These are phyloP conservation scores for Aphanomyces cochlioides DNA, from an alignment of 352 stramenopile genomes.

Conservation along the genomic window DNA sequence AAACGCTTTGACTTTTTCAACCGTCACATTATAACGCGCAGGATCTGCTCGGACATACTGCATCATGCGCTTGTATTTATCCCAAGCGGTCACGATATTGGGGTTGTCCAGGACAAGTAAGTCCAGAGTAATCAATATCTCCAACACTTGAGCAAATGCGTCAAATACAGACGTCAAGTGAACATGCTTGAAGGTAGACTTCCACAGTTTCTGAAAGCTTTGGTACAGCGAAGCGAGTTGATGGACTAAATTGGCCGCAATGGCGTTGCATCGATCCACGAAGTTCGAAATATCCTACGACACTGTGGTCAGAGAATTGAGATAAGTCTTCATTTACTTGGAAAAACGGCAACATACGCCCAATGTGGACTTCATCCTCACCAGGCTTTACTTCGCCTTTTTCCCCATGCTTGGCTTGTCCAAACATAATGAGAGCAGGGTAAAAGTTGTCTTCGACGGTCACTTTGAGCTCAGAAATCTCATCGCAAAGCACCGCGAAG, in stretches of 20 bases:
- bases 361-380: constrained; percentile 80
- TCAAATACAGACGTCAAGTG: constrained; percentile 80
- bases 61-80: constrained; percentile 91
- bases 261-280: constrained; percentile 82
- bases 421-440: constrained; percentile 86
- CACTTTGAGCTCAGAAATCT: constrained; percentile 87
- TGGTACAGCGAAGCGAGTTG: constrained; percentile 85
- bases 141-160: constrained; percentile 66
- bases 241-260: constrained; percentile 89
- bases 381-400: constrained; percentile 65
- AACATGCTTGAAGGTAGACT: constrained; percentile 84
- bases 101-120: constrained; percentile 86
- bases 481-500: constrained; percentile 85
- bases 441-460: constrained; percentile 89
- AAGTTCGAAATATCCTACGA: constrained; percentile 83
- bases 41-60: constrained; percentile 83
- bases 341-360: constrained; percentile 85
- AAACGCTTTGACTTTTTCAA: constrained; percentile 81
- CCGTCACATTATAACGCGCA: constrained; percentile 73
- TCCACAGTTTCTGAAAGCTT: constrained; percentile 84
- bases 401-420: constrained; percentile 64
- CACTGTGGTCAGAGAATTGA: background rate
- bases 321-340: constrained; percentile 34
- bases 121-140: constrained; percentile 85
- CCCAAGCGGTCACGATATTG: constrained; percentile 79